phyloP scores from a whole-genome alignment of 108 stramenopile genomes.

The Pinguiococcus pyrenoidosus region DNA sequence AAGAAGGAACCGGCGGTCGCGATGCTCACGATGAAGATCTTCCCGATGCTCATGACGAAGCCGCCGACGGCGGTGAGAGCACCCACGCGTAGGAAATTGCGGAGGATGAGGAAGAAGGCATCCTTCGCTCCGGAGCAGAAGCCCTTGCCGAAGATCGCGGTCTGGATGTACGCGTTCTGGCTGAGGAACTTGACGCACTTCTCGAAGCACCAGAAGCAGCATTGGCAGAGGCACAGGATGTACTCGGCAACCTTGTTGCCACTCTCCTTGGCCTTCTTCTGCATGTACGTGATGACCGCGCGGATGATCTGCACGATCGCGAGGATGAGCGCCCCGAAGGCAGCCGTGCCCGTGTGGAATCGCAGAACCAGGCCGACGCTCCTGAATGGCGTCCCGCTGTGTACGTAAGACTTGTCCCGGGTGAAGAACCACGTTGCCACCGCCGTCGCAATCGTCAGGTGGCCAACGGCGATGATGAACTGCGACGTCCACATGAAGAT shows the following conservation, averaged over 20 bases:
- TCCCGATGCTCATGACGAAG: conserved; percentile 24
- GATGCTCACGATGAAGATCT: conserved; percentile 7
- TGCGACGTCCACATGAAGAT: conserved; percentile 13
- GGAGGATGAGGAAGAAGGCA: conserved; percentile 63
- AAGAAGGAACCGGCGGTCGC: conserved; percentile 1
- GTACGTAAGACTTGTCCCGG: conserved; percentile 3
- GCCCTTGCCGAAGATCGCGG: conserved; percentile 67
- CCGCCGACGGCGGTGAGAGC: conserved; percentile 10
- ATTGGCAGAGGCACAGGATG: conserved; percentile 20
- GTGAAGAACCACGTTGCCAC: conserved; percentile 21
- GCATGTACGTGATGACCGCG: conserved; percentile 18
- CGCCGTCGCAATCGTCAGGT: conserved; percentile 7
- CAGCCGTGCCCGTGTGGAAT: conserved; percentile 30
- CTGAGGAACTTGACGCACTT: conserved; percentile 65
- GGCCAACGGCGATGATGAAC: conserved; percentile 20
- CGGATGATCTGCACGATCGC: conserved; percentile 31
- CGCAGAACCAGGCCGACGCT: too few species aligned
- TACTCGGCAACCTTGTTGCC: conserved; percentile 8
- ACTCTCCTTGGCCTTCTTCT: conserved; percentile 10
- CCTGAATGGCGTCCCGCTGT: conserved; percentile 2
- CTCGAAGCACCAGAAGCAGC: conserved; percentile 35
- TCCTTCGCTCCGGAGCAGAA: conserved; percentile 61
- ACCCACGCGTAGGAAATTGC: conserved; percentile 14
- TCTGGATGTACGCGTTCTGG: conserved; percentile 80
- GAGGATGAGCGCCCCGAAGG: conserved; percentile 31